These are phyloP conservation scores for Tetracladium marchalianum DNA, from an alignment of 495 filamentous ascomycete genomes.

Conservation along the genomic window DNA sequence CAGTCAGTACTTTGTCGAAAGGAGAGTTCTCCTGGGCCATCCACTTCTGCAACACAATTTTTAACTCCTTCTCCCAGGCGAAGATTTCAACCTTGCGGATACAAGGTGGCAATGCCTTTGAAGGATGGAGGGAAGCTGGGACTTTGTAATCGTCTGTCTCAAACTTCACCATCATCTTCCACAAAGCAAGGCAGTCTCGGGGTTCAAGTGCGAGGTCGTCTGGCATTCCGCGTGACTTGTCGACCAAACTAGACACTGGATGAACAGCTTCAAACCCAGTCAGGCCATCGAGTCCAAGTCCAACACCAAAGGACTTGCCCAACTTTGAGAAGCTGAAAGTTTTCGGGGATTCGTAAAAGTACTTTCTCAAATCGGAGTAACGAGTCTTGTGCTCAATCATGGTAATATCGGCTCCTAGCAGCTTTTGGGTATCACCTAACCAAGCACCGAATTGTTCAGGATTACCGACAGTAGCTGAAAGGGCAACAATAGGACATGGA, in stretches of 20 bases:
- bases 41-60: constrained; percentile 47
- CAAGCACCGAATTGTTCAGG: constrained; percentile 59
- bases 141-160: constrained; percentile 38
- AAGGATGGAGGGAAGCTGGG: constrained; percentile 35
- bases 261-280: constrained; percentile 50
- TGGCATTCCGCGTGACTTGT: constrained; percentile 47
- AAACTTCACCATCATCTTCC: constrained; percentile 45
- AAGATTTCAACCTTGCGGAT: constrained; percentile 54
- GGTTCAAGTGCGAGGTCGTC: constrained; percentile 60
- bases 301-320: constrained; percentile 27
- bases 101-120: constrained; percentile 25
- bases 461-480: constrained; percentile 75
- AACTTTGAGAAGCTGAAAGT: constrained; percentile 49
- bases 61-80: constrained; percentile 53
- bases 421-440: constrained; percentile 49
- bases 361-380: constrained; percentile 69
- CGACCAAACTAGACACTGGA: constrained; percentile 51
- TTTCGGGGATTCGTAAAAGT: constrained; percentile 43
- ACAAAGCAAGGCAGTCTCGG: constrained; percentile 57
- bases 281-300: constrained; percentile 41
- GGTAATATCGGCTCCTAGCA: constrained; percentile 43
- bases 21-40: constrained; percentile 49
- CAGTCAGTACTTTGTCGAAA: constrained; percentile 43
- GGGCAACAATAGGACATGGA: constrained; percentile 68
- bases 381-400: constrained; percentile 57